Base-by-base conservation (phyloP, 163 green algal genomes). In the Scenedesmus sp. region DNA sequence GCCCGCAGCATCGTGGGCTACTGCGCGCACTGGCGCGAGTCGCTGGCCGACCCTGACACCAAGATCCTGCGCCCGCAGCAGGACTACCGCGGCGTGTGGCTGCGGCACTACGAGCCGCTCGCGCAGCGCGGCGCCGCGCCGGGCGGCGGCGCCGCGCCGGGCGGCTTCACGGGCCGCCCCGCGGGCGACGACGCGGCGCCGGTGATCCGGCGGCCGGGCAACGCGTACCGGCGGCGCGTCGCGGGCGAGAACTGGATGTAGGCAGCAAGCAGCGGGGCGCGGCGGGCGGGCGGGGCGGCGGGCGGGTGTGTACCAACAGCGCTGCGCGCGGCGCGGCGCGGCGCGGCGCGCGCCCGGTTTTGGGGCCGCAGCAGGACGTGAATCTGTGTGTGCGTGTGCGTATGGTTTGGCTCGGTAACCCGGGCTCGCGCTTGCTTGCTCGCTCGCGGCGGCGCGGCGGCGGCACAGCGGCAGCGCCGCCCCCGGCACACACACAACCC, bases 51-150 rank as follows among this genome's bases (percentile, higher is more conserved):
- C 88, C 94, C 94, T 3, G 95, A 99, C 85, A 95, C 89, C 63
- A 97, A 98, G 83, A 99, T 99, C 83, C 87, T 97, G 39, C 89
- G 96, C 9, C 96, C 96, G 18, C 96, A 99, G 90, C 96, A 99
- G 92, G 94, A 97, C 85, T 98, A 98, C 87, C 84, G 91, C 67
- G 94, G 94, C 10, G 93, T 94, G 57, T 96, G 91, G 92, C 87
- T 96, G 70, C 80, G 94, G 0, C 83, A 93, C 79, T 96, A 92
- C 72, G 63, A 77, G 26, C 70, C 78, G 15, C 45, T 92, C 3
- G 47, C 31, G 13, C 26, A 60, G 44, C 83, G 91, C 26, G 29
- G 14, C 20, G n/a, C 42, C 13, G 50, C 11, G 18, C 18, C 50
- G 18, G 56, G 26, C 26, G 39, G 39, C 7, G 10, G 5, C 10